Evolutionary conservation across 1,284 basidiomycete species (phyloP).

Genomic region (Coriolopsis trogii): DNA sequence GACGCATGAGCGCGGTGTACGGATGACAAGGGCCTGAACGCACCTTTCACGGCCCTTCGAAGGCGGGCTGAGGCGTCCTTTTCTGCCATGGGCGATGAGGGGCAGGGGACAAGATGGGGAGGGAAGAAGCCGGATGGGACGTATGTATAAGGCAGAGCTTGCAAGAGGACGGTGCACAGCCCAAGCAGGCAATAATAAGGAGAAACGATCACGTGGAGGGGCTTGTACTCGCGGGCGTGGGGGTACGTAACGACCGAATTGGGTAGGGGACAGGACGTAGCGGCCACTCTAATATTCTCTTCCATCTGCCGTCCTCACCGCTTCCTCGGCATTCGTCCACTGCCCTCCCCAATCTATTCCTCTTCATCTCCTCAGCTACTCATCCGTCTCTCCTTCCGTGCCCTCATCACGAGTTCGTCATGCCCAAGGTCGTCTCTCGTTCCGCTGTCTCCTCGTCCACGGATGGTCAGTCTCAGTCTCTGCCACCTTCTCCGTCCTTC

Average conservation of each 20-base stretch:
- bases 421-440: conserved; percentile 83
- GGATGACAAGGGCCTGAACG: conserved; percentile 23
- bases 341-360: background rate
- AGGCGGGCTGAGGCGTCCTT: conserved; percentile 77
- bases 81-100: conserved; percentile 62
- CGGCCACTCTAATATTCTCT: background rate
- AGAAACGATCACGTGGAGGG: conserved; percentile 24
- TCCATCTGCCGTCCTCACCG: conserved; percentile 3
- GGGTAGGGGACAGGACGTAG: too few species aligned
- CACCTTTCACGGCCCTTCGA: conserved; percentile 80
- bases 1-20: conserved; percentile 13
- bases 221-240: conserved; percentile 3
- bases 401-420: conserved; percentile 36
- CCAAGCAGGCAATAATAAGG: conserved; percentile 26
- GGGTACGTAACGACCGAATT: conserved; percentile 17
- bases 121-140: conserved; percentile 9
- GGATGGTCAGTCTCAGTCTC: conserved; percentile 55
- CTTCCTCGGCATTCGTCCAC: background rate
- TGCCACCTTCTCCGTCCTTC: conserved; percentile 16
- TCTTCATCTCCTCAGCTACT: background rate
- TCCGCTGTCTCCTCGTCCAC: conserved; percentile 81
- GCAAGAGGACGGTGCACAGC: conserved; percentile 28
- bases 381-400: too few species aligned
- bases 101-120: conserved; percentile 18
- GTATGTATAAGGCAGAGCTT: conserved; percentile 14